Evolutionary conservation across 2,329 filamentous ascomycete species (phyloP), one percentile per base, ranked within the genome.

Genomic region (Colletotrichum phormii): DNA sequence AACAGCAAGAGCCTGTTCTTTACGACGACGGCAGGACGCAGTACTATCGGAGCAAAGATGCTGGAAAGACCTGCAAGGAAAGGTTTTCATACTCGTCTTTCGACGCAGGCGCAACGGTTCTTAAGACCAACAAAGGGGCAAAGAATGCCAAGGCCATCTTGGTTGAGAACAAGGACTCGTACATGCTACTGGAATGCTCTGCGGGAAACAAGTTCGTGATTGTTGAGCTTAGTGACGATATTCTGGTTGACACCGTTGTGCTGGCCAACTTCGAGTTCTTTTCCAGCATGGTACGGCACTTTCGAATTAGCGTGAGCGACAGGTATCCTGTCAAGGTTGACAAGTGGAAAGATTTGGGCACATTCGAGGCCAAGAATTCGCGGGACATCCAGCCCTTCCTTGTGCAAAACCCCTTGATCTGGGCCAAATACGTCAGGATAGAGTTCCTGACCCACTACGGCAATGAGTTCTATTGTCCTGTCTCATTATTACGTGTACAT

Each of bases 191-290:
- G 76, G 94, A 96, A 80, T 99, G 97, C 82, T 91, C 92, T 5
- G 91, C 91, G 24, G 86, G 92, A 77, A 96, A 97, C 84, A 98
- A 98, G 82, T 98, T 97, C 80, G 88, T 98, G 75, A 95, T 98
- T 73, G 91, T 99, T 73, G 97, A 99, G 83, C 87, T 99, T 35
- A 98, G 95, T 81, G 95, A 97, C 79, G 90, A 92, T 69, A 90
- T 92, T 69, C 88, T 97, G 57, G 93, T 99, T 71, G 97, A 99
- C 80, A 99, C 97, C 0, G 88, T 99, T 53, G 97, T 98, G n/a
- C 88, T 99, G 66, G 97, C 96, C 74, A 99, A 99, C 81, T 99
- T 97, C 78, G 97, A 99, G 82, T 99, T 99, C 86, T 99, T 99
- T 86, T 98, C 95, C 67, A 98, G 95, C 80, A 98, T 97, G 89